Evolutionary conservation across 1,284 basidiomycete genomes (phyloP).

Genomic region (Gomphus bonarii): DNA sequence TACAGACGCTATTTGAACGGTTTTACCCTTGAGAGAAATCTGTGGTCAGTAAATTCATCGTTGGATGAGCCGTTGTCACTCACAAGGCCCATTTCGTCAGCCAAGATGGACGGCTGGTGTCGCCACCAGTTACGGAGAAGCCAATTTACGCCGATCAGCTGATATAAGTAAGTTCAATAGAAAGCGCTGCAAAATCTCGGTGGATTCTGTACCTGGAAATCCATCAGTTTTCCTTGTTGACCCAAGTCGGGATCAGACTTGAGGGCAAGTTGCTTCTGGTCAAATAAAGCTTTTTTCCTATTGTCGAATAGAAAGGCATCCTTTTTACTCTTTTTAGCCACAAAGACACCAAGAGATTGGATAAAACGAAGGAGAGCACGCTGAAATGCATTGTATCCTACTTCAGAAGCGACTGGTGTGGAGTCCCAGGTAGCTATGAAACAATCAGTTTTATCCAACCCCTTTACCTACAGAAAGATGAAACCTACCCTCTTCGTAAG

Average conservation of each 20-base stretch:
- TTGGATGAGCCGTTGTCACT: constrained; percentile 17
- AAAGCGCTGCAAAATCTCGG: constrained; percentile 1
- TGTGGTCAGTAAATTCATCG: neutral
- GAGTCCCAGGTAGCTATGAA: constrained; percentile 80
- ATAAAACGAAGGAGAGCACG: constrained; percentile 59
- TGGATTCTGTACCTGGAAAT: constrained; percentile 57
- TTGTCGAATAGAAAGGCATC: constrained; percentile 33
- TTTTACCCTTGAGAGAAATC: constrained; percentile 60
- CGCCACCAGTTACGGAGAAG: constrained; percentile 84
- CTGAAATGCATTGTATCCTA: constrained; percentile 53
- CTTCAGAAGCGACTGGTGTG: constrained; percentile 53
- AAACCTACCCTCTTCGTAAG: constrained; percentile 74
- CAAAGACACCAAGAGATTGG: constrained; percentile 47
- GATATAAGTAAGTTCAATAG: constrained; percentile 7
- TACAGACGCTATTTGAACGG: constrained; percentile 85
- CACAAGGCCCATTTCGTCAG: constrained; percentile 95
- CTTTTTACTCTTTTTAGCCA: constrained; percentile 39
- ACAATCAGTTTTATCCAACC: constrained; percentile 10
- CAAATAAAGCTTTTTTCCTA: constrained; percentile 31
- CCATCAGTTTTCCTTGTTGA: constrained; percentile 63
- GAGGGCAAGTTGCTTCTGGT: constrained; percentile 34
- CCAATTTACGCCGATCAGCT: constrained; percentile 93
- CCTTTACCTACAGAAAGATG: neutral
- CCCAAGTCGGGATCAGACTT: constrained; percentile 49
- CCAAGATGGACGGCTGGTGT: constrained; percentile 84